Conservation (phyloP, 1,139 yeast species). For the Wickerhamiella infanticola region DNA sequence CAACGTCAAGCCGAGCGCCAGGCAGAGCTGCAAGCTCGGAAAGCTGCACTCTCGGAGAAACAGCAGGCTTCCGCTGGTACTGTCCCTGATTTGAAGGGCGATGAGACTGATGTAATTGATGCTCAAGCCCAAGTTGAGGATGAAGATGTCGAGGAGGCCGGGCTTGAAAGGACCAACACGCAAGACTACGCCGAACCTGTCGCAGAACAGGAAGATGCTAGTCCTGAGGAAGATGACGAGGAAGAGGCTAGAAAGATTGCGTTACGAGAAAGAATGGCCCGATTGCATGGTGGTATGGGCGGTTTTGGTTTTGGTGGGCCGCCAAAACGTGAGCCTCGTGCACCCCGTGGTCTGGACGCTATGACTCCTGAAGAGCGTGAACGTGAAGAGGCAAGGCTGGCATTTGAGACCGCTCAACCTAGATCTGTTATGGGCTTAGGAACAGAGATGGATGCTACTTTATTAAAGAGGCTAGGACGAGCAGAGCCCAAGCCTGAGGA, state of each 20-base stretch:
- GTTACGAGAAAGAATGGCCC: constrained; percentile 89
- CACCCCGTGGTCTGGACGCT: constrained; percentile 10
- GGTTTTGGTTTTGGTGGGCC: constrained; percentile 29
- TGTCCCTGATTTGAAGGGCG: background rate
- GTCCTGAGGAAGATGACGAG: constrained; percentile 41
- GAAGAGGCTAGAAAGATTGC: constrained; percentile 71
- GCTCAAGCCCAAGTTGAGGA: background rate
- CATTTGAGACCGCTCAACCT: constrained; percentile 12
- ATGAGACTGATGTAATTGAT: background rate
- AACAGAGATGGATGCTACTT: constrained; percentile 5
- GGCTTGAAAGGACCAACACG: background rate
- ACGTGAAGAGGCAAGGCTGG: constrained; percentile 15
- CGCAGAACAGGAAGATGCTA: constrained; percentile 28
- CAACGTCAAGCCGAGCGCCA: constrained; percentile 8
- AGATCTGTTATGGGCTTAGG: constrained; percentile 11
- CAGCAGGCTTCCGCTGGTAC: background rate
- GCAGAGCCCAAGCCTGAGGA: constrained; percentile 1
- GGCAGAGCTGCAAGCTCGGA: background rate
- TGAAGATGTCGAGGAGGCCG: background rate
- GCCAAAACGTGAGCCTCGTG: background rate
- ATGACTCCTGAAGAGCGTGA: constrained; percentile 18
- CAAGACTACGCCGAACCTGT: background rate
- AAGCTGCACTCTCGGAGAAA: background rate
- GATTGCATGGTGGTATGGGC: constrained; percentile 81
- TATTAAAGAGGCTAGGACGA: constrained; percentile 1